phyloP scores from a whole-genome alignment of 139 green algal species.

The Closterium sp. region DNA sequence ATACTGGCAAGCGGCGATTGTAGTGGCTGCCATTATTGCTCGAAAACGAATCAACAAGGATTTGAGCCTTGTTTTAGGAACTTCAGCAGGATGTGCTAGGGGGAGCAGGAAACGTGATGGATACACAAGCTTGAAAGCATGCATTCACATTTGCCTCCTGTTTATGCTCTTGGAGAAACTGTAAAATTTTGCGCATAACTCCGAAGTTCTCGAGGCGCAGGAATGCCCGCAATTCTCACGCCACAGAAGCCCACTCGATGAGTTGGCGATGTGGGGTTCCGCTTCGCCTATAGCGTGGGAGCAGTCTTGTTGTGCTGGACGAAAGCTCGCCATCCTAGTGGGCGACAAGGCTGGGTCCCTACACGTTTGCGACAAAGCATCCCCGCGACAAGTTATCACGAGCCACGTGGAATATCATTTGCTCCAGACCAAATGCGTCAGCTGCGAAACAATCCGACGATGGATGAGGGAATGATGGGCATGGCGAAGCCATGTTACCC shows the following conservation, averaged over 20 bases:
- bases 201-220: neutral
- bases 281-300: neutral
- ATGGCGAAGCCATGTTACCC: neutral
- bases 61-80: neutral
- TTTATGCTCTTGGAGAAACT: neutral
- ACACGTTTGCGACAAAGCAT: neutral
- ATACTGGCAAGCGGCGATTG: neutral
- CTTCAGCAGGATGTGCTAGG: neutral
- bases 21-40: neutral
- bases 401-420: neutral
- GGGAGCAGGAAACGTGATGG: neutral
- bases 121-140: neutral
- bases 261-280: neutral
- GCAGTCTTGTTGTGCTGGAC: neutral
- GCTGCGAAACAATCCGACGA: neutral
- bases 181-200: too few species aligned
- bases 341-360: neutral
- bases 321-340: neutral
- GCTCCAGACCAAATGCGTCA: neutral
- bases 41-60: neutral
- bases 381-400: neutral
- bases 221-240: neutral
- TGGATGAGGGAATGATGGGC: neutral
- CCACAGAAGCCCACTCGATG: neutral
- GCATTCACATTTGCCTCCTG: neutral